These are phyloP conservation scores for Drosera capensis DNA, from an alignment of 148 eudicot species.

Conservation along the genomic window DNA sequence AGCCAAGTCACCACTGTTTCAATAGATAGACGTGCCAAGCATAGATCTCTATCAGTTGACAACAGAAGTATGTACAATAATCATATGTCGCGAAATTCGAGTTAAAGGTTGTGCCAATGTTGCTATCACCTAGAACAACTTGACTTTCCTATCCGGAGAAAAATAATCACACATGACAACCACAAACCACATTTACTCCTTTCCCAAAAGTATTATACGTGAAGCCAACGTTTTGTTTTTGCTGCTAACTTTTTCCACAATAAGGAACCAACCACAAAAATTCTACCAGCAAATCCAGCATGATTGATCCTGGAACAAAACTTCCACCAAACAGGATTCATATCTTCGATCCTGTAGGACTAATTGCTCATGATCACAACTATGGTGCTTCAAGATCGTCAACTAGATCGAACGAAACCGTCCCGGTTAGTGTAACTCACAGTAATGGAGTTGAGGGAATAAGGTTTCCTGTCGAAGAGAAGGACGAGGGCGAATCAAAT, in stretches of 20 bases:
- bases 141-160: background rate
- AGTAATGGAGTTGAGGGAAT: conserved; percentile 12
- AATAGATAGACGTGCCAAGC: no score
- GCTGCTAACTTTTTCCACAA: conserved; percentile 1
- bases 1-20: no score
- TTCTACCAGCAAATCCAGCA: conserved; percentile 10
- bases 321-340: conserved; percentile 17
- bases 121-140: conserved; percentile 17
- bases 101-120: no score
- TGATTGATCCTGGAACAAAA: conserved; percentile 32
- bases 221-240: conserved; percentile 8
- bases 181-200: conserved; percentile 9
- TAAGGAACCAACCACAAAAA: background rate
- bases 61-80: no score
- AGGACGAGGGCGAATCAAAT: conserved; percentile 25
- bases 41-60: no score
- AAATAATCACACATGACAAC: background rate
- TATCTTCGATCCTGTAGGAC: conserved; percentile 25
- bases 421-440: conserved; percentile 7
- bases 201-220: conserved; percentile 6
- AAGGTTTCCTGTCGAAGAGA: conserved; percentile 18
- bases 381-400: conserved; percentile 12
- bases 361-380: conserved; percentile 12
- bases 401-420: conserved; percentile 15
- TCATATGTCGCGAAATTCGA: no score